Evolutionary conservation across 805 yeast species (phyloP), one percentile per base, ranked within the genome.

Genomic region (Metschnikowia reukaufii): DNA sequence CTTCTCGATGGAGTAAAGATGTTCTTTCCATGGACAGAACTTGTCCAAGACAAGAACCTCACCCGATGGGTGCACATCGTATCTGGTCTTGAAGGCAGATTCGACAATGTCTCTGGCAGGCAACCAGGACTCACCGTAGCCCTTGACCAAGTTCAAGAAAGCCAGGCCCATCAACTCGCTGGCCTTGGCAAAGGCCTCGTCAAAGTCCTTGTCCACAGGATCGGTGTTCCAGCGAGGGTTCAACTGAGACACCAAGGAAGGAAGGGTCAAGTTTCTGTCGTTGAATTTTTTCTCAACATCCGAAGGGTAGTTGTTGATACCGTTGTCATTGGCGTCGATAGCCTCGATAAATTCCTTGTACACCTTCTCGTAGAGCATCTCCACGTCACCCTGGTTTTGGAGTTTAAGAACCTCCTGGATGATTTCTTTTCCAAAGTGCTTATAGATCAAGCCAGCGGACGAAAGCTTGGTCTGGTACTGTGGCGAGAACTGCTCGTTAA

Each of bases 1-100:
- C 54, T 73, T 77, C 66, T 94, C 97, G 48, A 88, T 73, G 16
- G 74, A 72, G 64, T 81, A 88, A 40, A 92, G 73, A 64, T 94
- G 98, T 62, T 89, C 97, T 65, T 90, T 91, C 99, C 99, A 94
- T 39, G 96, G 96, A 44, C 88, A 86, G 63, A 86, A 88, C 51
- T 78, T 77, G n/a, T 79, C 82, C 51, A 94, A 75, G 4, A 87
- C 76, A 9, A 94, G 58, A 36, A 92, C 83, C 52, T 84, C 80
- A 34, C 97, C 97, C 19, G 85, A 76, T 45, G 67, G 51, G 59
- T 89, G 88, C 44, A 79, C 79, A 20, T 80, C 67, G 42, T 68
- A 68, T 60, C 97, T 78, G n/a, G 58, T 55, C 3, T 70, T 71
- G 55, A 90, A 78, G 0, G 96, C 92, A n/a, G 73, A 67, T 52